phyloP scores from a whole-genome alignment of 2,329 filamentous ascomycete species.

The Ophiostoma himal-ulmi region DNA sequence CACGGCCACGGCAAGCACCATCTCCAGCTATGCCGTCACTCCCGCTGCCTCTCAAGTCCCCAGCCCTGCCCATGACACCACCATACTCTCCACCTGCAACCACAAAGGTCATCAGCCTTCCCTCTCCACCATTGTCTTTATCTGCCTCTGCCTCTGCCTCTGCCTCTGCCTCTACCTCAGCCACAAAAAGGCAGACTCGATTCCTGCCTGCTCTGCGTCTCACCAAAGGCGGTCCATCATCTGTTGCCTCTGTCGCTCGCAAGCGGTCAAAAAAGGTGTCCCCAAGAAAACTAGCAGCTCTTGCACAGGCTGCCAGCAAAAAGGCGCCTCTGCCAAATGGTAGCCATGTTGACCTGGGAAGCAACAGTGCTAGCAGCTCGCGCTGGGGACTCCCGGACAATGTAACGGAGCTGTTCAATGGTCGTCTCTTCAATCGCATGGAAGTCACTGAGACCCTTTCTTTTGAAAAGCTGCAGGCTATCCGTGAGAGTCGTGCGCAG shows the following conservation, averaged over 20 bases:
- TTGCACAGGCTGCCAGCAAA: neutral
- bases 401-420: slow-evolving; percentile 51
- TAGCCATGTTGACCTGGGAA: slow-evolving; percentile 22
- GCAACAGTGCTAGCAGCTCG: slow-evolving; percentile 29
- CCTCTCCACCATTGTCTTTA: neutral
- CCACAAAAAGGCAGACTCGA: slow-evolving; percentile 12
- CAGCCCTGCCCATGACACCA: neutral
- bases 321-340: neutral
- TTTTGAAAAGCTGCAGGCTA: slow-evolving; percentile 45
- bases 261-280: slow-evolving; percentile 12
- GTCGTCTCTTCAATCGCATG: slow-evolving; percentile 49
- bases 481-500: slow-evolving; percentile 38
- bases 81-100: neutral
- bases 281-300: neutral
- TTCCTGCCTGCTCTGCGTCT: slow-evolving; percentile 16
- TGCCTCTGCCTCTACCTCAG: neutral
- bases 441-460: slow-evolving; percentile 57
- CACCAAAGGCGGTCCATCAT: neutral
- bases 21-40: slow-evolving; percentile 1
- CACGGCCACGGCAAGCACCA: slow-evolving; percentile 21
- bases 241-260: neutral
- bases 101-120: neutral
- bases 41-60: neutral
- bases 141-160: neutral
- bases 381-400: slow-evolving; percentile 53